Percentiles rank a stretch among this genome's conserved stretches.
Evolutionary conservation across 169 alveolate species (phyloP).

Genomic region (Besnoitia besnoiti): DNA sequence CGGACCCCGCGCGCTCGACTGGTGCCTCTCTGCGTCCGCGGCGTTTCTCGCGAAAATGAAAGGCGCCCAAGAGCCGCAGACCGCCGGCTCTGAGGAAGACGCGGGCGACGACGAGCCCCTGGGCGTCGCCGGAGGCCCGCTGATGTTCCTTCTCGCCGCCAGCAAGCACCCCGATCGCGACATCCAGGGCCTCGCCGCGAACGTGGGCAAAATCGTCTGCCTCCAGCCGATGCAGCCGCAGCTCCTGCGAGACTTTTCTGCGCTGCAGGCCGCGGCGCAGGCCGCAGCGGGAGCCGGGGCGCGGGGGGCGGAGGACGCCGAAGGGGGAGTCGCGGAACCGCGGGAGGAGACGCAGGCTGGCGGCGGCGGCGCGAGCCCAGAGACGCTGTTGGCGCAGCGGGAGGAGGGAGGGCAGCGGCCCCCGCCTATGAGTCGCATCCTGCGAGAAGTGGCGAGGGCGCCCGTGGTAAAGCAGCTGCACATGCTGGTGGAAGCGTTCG

Average conservation of each 20-base stretch:
- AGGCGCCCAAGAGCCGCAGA: neutral
- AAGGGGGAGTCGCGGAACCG: neutral
- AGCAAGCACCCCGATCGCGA: slow-evolving; percentile 40
- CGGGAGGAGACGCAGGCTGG: neutral
- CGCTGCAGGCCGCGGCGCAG: neutral
- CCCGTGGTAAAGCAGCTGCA: neutral
- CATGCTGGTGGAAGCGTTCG: neutral
- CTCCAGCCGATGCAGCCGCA: slow-evolving; percentile 28
- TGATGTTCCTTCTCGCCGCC: slow-evolving; percentile 4
- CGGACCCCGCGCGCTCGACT: neutral
- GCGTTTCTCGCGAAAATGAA: neutral
- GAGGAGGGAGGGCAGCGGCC: neutral
- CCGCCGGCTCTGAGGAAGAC: neutral
- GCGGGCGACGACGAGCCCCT: neutral
- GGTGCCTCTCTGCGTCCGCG: neutral
- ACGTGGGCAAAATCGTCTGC: slow-evolving; percentile 7
- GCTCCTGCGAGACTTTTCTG: slow-evolving; percentile 22
- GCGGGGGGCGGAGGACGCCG: neutral
- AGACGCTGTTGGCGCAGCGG: neutral
- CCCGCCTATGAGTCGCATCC: too few relatives aligned
- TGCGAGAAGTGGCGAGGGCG: neutral
- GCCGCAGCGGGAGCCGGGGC: neutral
- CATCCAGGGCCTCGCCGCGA: neutral
- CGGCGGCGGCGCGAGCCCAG: neutral
- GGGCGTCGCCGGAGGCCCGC: neutral